Evolutionary conservation across 345 rosid genomes (phyloP).

Genomic region (Turnera subulata): DNA sequence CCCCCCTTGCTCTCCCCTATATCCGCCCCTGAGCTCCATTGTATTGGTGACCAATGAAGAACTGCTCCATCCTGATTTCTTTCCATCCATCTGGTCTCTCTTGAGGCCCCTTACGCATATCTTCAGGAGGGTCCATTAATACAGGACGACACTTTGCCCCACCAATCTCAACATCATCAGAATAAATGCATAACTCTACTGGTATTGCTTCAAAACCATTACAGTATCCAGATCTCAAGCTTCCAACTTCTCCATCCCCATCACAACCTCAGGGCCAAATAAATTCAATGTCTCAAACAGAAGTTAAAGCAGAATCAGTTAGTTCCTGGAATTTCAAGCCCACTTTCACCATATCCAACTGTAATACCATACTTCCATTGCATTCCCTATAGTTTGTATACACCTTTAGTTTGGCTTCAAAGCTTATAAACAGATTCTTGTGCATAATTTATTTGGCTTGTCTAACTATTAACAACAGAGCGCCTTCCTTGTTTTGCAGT

Average conservation of each 20-base stretch:
- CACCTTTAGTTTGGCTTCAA: background rate
- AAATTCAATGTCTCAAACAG: constrained; percentile 51
- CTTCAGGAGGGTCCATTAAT: too few relatives aligned
- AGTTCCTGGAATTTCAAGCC: constrained; percentile 43
- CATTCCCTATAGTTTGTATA: constrained; percentile 3
- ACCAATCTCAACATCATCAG: too few relatives aligned
- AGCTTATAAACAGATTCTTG: background rate
- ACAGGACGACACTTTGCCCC: too few relatives aligned
- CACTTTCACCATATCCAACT: constrained; percentile 82
- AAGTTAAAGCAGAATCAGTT: constrained; percentile 44
- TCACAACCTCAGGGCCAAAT: constrained; percentile 57
- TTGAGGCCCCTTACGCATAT: too few relatives aligned
- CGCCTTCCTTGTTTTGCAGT: constrained; percentile 43
- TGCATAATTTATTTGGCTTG: background rate
- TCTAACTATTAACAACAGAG: constrained; percentile 4
- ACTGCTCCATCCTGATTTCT: too few relatives aligned
- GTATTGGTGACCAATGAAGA: too few relatives aligned
- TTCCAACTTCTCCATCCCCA: constrained; percentile 90
- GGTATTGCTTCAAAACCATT: too few relatives aligned
- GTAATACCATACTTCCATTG: constrained; percentile 37
- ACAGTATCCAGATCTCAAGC: constrained; percentile 97
- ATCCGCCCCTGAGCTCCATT: too few relatives aligned
- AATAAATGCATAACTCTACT: too few relatives aligned
- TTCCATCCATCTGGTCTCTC: too few relatives aligned
- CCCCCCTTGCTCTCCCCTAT: too few relatives aligned